These are phyloP conservation scores for Gnaphalium uliginosum DNA, from an alignment of 129 eudicot species.

Conservation along the genomic window DNA sequence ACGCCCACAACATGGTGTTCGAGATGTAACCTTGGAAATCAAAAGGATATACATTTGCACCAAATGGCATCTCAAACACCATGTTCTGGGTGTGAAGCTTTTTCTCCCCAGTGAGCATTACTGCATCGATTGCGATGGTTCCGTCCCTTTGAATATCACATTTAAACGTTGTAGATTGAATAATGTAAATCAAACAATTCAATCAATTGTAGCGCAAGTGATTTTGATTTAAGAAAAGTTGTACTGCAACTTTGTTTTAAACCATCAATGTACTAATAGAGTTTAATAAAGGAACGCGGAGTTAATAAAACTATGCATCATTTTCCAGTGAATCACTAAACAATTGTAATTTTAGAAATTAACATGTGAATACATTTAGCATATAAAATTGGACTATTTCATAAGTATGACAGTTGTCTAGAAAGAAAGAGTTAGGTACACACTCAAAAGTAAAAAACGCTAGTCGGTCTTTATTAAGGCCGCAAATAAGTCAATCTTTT, in stretches of 20 bases:
- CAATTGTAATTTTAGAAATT: neutral
- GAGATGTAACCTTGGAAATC: conserved; percentile 35
- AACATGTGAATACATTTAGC: neutral
- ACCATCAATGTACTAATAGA: neutral
- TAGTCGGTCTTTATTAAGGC: neutral
- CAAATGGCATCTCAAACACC: too few species aligned
- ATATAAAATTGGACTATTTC: neutral
- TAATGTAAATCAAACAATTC: too few species aligned
- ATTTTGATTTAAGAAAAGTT: neutral
- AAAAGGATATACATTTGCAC: too few species aligned
- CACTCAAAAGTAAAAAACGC: neutral
- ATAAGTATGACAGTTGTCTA: neutral
- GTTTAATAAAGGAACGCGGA: neutral
- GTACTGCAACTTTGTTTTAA: neutral
- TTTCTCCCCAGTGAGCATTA: too few species aligned
- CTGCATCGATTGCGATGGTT: too few species aligned
- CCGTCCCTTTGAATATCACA: too few species aligned
- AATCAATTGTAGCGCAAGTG: neutral
- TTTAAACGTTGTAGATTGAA: too few species aligned
- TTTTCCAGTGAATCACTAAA: neutral
- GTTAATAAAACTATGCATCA: neutral
- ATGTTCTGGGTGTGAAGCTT: too few species aligned
- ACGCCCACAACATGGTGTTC: conserved; percentile 49
- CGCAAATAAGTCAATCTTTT: neutral
- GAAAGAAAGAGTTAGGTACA: neutral